Evolutionary conservation across 1,284 basidiomycete species (phyloP), one percentile per base, ranked within the genome.

Genomic region (Ustilago loliicola): DNA sequence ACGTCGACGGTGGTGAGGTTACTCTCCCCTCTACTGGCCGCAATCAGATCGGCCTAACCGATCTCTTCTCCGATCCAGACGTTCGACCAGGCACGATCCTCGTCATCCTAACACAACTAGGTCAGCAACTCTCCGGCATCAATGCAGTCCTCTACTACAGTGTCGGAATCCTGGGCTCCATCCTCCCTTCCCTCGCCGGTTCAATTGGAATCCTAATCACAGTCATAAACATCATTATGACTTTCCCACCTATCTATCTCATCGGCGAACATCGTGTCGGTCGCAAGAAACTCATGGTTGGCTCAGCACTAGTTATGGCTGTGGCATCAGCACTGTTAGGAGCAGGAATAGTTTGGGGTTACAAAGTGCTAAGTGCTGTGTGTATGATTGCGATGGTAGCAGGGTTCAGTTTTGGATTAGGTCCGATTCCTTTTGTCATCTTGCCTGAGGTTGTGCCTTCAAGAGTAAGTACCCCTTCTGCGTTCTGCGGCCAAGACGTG

Each of bases 401-500:
- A 91, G 93, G 93, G 0, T 98, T 96, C 85, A 93, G 94, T 0
- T 88, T 93, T 42, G 95, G 95, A 1, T 89, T 97, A n/a, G 95
- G 95, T 0, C 95, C 95, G 4, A 72, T 97, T 38, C 95, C 95
- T 0, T 97, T 95, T 85, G 91, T 98, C 48, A 92, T 97, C 87
- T 91, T 96, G 34, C 91, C 94, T n/a, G 95, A 98, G 84, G 90
- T 97, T 27, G 92, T 95, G 0, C 95, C 95, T 5, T 42, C 72
- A 0, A 64, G 62, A 51, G 78, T 71, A 55, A 65, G 74, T 66
- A 15, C 23, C 7, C 9, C 50, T 15, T 0, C 29, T 19, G 21
- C 19, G 13, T n/a, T 19, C 21, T 38, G 8, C 3, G 21, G 17
- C 13, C 3, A 17, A 21, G n/a, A n/a, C n/a, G n/a, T n/a, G n/a